Evolutionary conservation across 352 stramenopile genomes (phyloP), one percentile per base, ranked within the genome.

Genomic region (Phytophthora pini): DNA sequence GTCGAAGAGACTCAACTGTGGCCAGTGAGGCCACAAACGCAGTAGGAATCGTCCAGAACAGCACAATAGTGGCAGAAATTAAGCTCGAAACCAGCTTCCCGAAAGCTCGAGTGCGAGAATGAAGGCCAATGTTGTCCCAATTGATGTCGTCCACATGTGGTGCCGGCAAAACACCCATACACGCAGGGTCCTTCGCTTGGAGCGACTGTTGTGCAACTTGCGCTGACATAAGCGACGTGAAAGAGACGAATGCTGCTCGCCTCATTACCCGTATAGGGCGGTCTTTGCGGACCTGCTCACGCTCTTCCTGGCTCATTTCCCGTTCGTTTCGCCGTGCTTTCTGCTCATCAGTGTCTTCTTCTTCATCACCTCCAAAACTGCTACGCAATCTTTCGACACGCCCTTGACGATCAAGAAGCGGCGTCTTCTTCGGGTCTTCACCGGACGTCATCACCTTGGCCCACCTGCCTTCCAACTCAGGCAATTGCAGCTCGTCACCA

Each of bases 11-110:
- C 48, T 92, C 84, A 24, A 93, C 77, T 3, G 76, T 90, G 17
- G 87, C 64, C 11, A 94, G 56, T 10, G 87, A 93, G 7, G 84
- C 78, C 8, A 94, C 82, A 24, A 93, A 90, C 1, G 83, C 83
- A 34, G 84, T 92, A 15, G 87, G 87, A 48, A 94, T 89, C 3
- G 87, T 94, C 84, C 87, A 94, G 56, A 94, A 94, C 7, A 94
- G 62, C 48, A 93, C 83, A 56, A 94, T 89, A 17, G 44, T 55
- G 0, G 72, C 73, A 7, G 87, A 92, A n/a, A 92, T 53, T 17
- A 80, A 44, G 5, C 71, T 57, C 5, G 87, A 89, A 1, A 90
- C 55, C 13, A 93, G 67, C 51, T 59, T 69, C 9, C 84, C 76
- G 17, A 89, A 65, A 0, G 74, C 63, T 13, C 82, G 81, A 39